A percentile compares a stretch with the other conserved stretches of the same genome.
Conservation (phyloP, 2,329 filamentous ascomycete species). For the Grosmannia penicillata region DNA sequence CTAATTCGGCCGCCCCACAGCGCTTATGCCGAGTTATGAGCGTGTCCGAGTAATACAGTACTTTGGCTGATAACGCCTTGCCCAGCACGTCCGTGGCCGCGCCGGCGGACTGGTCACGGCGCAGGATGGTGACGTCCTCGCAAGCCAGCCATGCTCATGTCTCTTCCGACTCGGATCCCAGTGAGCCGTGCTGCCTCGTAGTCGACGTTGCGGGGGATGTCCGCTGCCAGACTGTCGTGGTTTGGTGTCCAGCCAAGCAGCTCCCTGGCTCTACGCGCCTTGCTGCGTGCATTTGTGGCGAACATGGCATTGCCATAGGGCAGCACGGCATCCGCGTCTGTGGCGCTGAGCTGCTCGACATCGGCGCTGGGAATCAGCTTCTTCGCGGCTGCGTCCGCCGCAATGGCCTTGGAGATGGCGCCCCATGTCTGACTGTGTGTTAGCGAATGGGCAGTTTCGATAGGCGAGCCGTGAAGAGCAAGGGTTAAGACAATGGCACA, state of each 20-base stretch:
- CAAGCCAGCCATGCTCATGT: too few species aligned
- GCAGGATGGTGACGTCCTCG: too few species aligned
- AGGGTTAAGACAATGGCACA: not conserved
- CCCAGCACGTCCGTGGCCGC: too few species aligned
- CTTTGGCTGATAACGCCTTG: too few species aligned
- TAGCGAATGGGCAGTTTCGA: too few species aligned
- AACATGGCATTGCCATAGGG: not conserved
- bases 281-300: not conserved
- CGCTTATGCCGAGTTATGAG: too few species aligned
- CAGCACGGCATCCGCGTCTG: not conserved
- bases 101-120: too few species aligned
- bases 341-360: not conserved
- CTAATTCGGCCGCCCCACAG: too few species aligned
- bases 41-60: too few species aligned
- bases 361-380: not conserved
- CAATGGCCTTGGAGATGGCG: not conserved
- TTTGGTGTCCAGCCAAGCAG: not conserved
- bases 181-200: not conserved
- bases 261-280: not conserved
- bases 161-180: not conserved
- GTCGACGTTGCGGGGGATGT: not conserved
- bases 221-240: not conserved
- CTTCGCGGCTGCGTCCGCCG: not conserved
- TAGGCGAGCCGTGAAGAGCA: not conserved
- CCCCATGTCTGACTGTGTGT: not conserved